These are phyloP conservation scores for Candida tibetensis DNA, from an alignment of 805 yeast species.

Conservation along the genomic window DNA sequence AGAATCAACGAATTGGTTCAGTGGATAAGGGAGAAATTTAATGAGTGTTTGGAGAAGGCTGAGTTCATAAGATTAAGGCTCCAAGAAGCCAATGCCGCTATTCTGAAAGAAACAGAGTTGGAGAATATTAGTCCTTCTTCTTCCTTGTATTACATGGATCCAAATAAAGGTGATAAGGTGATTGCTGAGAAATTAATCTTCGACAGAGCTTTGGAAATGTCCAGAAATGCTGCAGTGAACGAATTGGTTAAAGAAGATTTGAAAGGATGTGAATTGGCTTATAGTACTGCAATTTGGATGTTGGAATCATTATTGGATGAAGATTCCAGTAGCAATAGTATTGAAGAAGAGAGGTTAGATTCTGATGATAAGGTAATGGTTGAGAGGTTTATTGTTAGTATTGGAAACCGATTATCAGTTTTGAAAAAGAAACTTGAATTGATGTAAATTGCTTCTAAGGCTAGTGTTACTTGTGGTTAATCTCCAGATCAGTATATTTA, in stretches of 20 bases:
- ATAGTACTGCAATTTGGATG: constrained; percentile 95
- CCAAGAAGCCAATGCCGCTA: constrained; percentile 45
- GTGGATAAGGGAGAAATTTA: constrained; percentile 87
- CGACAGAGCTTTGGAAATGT: constrained; percentile 91
- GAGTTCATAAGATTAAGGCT: constrained; percentile 66
- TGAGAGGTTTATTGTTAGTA: constrained; percentile 76
- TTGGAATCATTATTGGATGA: constrained; percentile 76
- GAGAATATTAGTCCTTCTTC: constrained; percentile 2
- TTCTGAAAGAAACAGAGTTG: constrained; percentile 16
- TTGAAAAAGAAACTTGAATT: constrained; percentile 55
- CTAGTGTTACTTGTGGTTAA: not conserved
- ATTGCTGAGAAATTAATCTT: constrained; percentile 84
- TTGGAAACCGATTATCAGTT: constrained; percentile 74
- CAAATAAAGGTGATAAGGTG: constrained; percentile 21
- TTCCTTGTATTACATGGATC: not conserved
- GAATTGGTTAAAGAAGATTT: constrained; percentile 76
- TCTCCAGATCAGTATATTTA: too few relatives aligned
- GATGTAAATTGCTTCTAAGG: constrained; percentile 5
- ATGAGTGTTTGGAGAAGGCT: constrained; percentile 85
- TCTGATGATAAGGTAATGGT: constrained; percentile 72
- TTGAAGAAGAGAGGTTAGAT: constrained; percentile 50
- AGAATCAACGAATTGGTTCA: constrained; percentile 73
- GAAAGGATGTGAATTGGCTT: constrained; percentile 78
- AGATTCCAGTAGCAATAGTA: constrained; percentile 15
- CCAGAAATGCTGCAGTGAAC: constrained; percentile 85